Evolutionary conservation across 179 eudicot genomes (phyloP).

Genomic region (Sideroxylon spinosum): DNA sequence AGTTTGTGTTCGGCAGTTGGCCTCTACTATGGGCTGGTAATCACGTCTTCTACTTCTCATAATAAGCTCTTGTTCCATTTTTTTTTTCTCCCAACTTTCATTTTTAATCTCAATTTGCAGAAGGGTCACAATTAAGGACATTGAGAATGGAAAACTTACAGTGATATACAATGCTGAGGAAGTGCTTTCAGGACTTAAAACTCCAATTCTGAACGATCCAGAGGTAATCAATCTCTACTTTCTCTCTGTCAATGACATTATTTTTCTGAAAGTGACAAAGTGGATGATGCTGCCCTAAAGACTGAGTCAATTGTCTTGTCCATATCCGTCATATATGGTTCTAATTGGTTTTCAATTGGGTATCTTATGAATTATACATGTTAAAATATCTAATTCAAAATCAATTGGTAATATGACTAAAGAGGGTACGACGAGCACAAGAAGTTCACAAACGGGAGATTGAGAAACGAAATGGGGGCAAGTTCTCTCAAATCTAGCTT

Average conservation of each 20-base stretch:
- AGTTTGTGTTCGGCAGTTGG: not conserved
- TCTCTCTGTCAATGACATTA: not conserved
- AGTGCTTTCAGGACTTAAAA: slow-evolving; percentile 44
- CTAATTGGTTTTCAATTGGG: no score
- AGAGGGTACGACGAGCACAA: no score
- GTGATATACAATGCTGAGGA: slow-evolving; percentile 57
- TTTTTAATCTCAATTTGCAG: slow-evolving; percentile 21
- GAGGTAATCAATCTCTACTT: slow-evolving; percentile 39
- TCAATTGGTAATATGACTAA: no score
- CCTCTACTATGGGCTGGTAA: no score
- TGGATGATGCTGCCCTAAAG: not conserved
- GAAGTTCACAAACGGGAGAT: no score
- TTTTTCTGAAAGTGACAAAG: not conserved
- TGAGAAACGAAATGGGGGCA: no score
- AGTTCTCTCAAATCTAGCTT: no score
- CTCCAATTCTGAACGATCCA: slow-evolving; percentile 45
- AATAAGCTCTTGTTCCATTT: not conserved
- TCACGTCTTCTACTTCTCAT: no score
- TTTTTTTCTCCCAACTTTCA: not conserved
- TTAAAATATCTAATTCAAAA: no score
- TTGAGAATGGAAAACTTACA: slow-evolving; percentile 29
- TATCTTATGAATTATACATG: no score
- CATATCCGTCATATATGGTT: no score
- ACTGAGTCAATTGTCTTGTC: not conserved
- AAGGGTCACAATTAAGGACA: slow-evolving; percentile 47